Base-by-base conservation (phyloP, 2,329 filamentous ascomycete genomes). In the Pseudogymnoascus sp. region DNA sequence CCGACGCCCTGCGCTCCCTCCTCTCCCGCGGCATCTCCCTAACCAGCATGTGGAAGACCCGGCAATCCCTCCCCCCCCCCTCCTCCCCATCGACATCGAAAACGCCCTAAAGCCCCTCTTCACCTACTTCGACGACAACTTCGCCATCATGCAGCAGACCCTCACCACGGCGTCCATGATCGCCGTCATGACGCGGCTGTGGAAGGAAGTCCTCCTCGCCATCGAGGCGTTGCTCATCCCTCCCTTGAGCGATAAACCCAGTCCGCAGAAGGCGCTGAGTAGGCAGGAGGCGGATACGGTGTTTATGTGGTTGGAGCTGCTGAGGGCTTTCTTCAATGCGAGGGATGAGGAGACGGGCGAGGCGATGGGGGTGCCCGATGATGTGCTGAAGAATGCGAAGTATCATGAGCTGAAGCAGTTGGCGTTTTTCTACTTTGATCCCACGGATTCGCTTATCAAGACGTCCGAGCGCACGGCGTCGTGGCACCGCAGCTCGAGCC, bases 371-470 rank as follows among this genome's bases (percentile, higher is more conserved):
- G 91, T 99, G 2, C 90, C 93, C 0, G 85, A 91, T 49, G 93
- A 97, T 74, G 88, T 97, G 33, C 83, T 99, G 72, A 96, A 96
- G 77, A 96, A 91, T 68, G 91, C 93, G 72, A 99, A 99, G 82
- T 99, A 96, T 80, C 93, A 97, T 79, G 95, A 99, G 75, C 85
- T 99, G 61, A 91, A 95, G 67, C 93, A 91, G 65, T 84, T 99
- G 66, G 96, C 96, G 79, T 99, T 97, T 82, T 99, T 97, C 81
- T 99, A 99, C 79, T 96, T 95, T 72, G 93, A 97, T 71, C 84
- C 89, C 33, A 96, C 92, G 0, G 90, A 96, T 65, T 93, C 90
- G 69, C 83, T 99, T 11, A 91, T 97, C 69, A 89, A 93, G 60
- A 96, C 91, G n/a, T 96, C 91, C 2, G 95, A 99, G 76, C 86